A percentile compares a stretch with the other conserved stretches of the same genome.
Conservation (phyloP, 2,329 filamentous ascomycete species). For the Shiraia sp. region DNA sequence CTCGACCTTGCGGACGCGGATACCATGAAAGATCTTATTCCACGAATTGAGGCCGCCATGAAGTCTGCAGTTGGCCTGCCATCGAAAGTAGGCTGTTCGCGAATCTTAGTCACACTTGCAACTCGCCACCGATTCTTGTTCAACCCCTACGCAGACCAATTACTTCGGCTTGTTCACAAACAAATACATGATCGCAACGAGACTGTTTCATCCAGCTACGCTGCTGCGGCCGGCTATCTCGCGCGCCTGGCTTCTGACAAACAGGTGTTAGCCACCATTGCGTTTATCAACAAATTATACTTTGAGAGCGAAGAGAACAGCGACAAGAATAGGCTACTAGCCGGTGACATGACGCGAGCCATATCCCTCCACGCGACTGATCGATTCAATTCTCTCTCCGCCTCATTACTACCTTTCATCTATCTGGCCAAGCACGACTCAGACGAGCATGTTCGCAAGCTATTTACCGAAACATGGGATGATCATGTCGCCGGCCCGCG, state of each 20-base stretch:
- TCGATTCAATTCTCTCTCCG: constrained; percentile 77
- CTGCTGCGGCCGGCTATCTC: constrained; percentile 82
- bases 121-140: constrained; percentile 78
- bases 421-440: constrained; percentile 87
- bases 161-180: constrained; percentile 78
- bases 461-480: constrained; percentile 85
- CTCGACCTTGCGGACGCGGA: constrained; percentile 79
- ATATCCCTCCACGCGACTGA: constrained; percentile 88
- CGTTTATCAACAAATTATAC: constrained; percentile 70
- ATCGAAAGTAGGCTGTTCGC: constrained; percentile 88
- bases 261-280: constrained; percentile 58
- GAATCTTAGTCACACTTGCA: constrained; percentile 81
- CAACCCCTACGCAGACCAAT: constrained; percentile 72
- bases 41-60: constrained; percentile 75
- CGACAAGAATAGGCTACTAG: constrained; percentile 71
- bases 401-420: constrained; percentile 78
- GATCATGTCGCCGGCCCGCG: constrained; percentile 87
- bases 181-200: constrained; percentile 90
- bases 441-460: constrained; percentile 75
- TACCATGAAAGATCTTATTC: constrained; percentile 75
- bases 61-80: constrained; percentile 88
- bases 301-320: constrained; percentile 78
- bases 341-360: constrained; percentile 81
- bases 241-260: constrained; percentile 66
- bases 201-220: constrained; percentile 88